Evolutionary conservation across 2,329 filamentous ascomycete species (phyloP).

Genomic region (Aphanocladium album): DNA sequence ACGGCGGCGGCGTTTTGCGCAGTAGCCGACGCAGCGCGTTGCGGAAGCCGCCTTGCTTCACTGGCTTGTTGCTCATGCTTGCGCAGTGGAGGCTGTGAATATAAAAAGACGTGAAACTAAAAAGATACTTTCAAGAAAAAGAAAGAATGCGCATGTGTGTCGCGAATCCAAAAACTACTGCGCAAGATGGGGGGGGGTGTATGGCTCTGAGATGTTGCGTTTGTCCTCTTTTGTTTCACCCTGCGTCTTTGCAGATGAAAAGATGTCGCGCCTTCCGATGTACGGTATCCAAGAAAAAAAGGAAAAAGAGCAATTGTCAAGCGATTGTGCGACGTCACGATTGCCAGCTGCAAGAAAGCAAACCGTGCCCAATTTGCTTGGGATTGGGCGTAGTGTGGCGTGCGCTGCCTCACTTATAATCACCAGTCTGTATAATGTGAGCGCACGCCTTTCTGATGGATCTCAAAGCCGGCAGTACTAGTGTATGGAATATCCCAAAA

Average conservation of each 20-base stretch:
- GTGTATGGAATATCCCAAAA: background rate
- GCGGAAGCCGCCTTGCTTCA: slow-evolving; percentile 27
- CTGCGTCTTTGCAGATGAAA: background rate
- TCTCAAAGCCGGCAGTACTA: background rate
- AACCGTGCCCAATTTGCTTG: background rate
- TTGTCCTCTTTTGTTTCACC: background rate
- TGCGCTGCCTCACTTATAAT: slow-evolving; percentile 1
- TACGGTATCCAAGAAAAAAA: background rate
- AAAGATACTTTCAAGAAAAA: too few relatives aligned
- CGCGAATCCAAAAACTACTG: too few relatives aligned
- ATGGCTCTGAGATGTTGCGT: too few relatives aligned
- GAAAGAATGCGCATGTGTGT: background rate
- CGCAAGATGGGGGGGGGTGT: too few relatives aligned
- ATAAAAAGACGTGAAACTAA: background rate
- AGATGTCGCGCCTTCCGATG: background rate
- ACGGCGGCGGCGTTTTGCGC: slow-evolving; percentile 10
- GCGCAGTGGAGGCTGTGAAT: background rate
- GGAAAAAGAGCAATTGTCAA: background rate
- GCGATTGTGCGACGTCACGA: background rate
- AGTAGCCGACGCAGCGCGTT: slow-evolving; percentile 26
- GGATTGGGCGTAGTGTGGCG: background rate
- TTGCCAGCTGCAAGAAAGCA: background rate
- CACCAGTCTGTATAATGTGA: background rate
- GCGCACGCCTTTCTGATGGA: background rate
- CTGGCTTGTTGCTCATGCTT: slow-evolving; percentile 25